Evolutionary conservation across 2,329 filamentous ascomycete genomes (phyloP), one percentile per base, ranked within the genome.

Genomic region (Exophiala bonariae): DNA sequence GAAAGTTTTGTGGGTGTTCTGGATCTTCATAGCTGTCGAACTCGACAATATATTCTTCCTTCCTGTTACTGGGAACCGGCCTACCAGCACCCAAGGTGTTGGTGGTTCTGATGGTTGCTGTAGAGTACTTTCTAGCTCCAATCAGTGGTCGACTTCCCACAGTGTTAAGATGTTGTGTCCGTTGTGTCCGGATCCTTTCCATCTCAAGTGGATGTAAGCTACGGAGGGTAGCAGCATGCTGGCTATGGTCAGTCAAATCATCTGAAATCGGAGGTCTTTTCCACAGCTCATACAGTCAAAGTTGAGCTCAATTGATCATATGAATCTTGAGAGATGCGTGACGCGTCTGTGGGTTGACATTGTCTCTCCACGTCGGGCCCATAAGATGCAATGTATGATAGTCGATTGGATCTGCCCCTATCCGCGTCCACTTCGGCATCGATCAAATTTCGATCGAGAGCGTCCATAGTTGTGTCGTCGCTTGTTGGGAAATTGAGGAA

Each of bases 21-120:
- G 75, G 75, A 45, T 83, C 81, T 44, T 79, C 64, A 0, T 75
- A 73, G 0, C 77, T 75, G 53, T 84, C 78, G 61, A 95, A 96
- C 66, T 89, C 79, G 14, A 81, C 78, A 2, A 81, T 77, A 60
- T 82, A 82, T 48, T 80, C 76, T 57, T 82, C 78, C 49, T 69
- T 68, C 11, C 82, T 59, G 0, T 66, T 67, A 11, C 76, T 76
- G 3, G 80, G 80, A 56, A 76, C 78, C 3, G 76, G 70, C 55
- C 81, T 82, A 1, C 76, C 77, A n/a, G 66, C 77, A 3, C 80
- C 80, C 47, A 71, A 67, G 13, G 64, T 60, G 2, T 65, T 66
- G 28, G 69, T 46, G n/a, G 66, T 63, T 42, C 58, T 66, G 44
- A 50, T 61, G 11, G 61, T 55, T 20, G 52, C 50, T 18, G 59